Base-by-base conservation (phyloP, 2,329 filamentous ascomycete species). In the Alternaria sp. region DNA sequence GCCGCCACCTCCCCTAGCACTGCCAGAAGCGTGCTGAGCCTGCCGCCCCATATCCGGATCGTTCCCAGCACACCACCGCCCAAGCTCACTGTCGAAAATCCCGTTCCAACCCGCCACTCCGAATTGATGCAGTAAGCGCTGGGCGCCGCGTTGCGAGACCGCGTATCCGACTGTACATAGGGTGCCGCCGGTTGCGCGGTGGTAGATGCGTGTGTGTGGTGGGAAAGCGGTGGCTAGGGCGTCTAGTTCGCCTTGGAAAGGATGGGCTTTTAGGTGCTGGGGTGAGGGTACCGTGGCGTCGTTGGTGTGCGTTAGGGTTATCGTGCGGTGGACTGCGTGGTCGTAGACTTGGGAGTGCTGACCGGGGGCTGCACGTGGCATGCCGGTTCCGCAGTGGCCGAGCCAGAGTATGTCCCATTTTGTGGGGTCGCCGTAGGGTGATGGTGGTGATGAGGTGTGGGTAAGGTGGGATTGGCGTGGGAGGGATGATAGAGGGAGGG, bases 361-460 rank as follows among this genome's bases (percentile, higher is more conserved):
- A 5, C 30, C 43, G 44, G 6, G 54, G 21, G 36, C 57, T 46
- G 68, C 63, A n/a, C 74, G 73, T 11, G 74, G 73, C 50, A 76
- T 72, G 32, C 73, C 73, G 23, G 71, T 66, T 30, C 74, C 74
- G 63, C 74, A 76, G 59, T 76, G 74, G 15, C 81, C 81, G 9
- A 80, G 73, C 79, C 79, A 81, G 26, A 82, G 73, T 36, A 82
- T 67, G 59, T 82, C 80, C 80, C 81, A 82, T 46, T 77, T 59
- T 21, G 66, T 30, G 17, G 74, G 72, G 59, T 80, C 78, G 2
- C 72, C 74, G 47, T 77, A 77, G 15, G 78, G 77, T n/a, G 72
- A 79, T n/a, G 17, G 9, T 28, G 21, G 23, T 25, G 17, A 32
- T 30, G 13, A 21, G 15, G 28, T 52, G 9, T 19, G 19, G 55